phyloP scores from a whole-genome alignment of 176 grass and related monocot genomes.

The Triticum monococcum region DNA sequence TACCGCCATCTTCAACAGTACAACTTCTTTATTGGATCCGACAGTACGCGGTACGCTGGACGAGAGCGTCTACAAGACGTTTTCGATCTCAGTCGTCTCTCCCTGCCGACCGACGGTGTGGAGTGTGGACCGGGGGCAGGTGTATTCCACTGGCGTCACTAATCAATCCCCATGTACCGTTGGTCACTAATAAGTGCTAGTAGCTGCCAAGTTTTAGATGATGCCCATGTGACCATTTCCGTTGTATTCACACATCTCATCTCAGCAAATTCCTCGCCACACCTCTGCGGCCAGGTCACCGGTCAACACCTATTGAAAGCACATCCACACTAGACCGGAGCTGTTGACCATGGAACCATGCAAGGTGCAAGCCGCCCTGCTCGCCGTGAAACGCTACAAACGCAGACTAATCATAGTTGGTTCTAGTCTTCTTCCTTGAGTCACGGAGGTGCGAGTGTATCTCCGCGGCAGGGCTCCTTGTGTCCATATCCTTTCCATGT shows the following conservation, averaged over 20 bases:
- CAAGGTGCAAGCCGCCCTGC: neutral
- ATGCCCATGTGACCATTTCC: neutral
- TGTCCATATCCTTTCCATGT: neutral
- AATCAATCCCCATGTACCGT: neutral
- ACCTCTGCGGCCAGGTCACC: neutral
- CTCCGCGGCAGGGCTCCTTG: neutral
- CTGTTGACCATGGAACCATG: neutral
- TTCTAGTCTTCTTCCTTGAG: neutral
- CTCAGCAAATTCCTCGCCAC: neutral
- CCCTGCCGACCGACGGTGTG: neutral
- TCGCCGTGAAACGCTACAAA: neutral
- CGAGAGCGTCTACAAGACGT: neutral
- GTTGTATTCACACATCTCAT: conserved; percentile 4
- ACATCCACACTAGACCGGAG: neutral
- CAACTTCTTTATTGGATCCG: neutral
- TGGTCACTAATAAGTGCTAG: neutral
- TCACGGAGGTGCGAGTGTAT: neutral
- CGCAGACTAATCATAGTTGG: neutral
- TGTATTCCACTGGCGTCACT: neutral
- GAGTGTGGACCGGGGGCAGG: neutral
- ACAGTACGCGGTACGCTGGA: neutral
- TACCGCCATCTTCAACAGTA: neutral
- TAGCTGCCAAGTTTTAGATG: neutral
- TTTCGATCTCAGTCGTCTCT: neutral
- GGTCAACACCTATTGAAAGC: conserved; percentile 10